A percentile compares a stretch with the other conserved stretches of the same genome.
Conservation (phyloP, 208 protist genomes). For the Trypanosoma cruzi region DNA sequence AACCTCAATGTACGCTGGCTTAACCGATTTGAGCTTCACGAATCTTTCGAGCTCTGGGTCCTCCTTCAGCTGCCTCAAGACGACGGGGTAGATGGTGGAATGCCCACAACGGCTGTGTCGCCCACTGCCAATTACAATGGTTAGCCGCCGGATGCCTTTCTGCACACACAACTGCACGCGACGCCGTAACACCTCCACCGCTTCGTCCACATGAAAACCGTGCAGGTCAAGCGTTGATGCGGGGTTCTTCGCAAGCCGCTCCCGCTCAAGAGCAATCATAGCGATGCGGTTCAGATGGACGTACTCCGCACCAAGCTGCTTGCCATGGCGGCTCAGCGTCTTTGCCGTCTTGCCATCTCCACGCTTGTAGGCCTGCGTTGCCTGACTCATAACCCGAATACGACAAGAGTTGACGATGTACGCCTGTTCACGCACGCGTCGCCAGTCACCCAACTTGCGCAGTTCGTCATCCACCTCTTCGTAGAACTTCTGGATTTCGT, state of each 20-base stretch:
- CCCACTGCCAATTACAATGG: slow-evolving; percentile 63
- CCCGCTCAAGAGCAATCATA: slow-evolving; percentile 80
- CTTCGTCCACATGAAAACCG: slow-evolving; percentile 79
- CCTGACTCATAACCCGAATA: slow-evolving; percentile 54
- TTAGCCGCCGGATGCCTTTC: slow-evolving; percentile 44
- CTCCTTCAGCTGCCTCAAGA: slow-evolving; percentile 39
- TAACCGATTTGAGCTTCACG: slow-evolving; percentile 42
- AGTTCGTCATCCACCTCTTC: slow-evolving; percentile 42
- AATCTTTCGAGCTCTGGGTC: slow-evolving; percentile 36
- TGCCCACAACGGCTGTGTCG: slow-evolving; percentile 63
- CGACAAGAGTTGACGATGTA: slow-evolving; percentile 71
- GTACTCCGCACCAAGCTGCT: slow-evolving; percentile 69
- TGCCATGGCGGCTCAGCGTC: slow-evolving; percentile 55
- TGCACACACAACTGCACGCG: slow-evolving; percentile 59
- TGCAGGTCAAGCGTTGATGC: slow-evolving; percentile 74
- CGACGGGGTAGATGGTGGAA: slow-evolving; percentile 35
- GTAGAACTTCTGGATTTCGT: slow-evolving; percentile 41
- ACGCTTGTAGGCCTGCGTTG: slow-evolving; percentile 55
- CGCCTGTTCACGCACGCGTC: slow-evolving; percentile 63
- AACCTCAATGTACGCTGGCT: slow-evolving; percentile 50
- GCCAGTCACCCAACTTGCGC: slow-evolving; percentile 67
- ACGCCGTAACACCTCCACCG: slow-evolving; percentile 63
- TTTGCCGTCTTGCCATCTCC: slow-evolving; percentile 57
- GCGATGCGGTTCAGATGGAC: slow-evolving; percentile 74
- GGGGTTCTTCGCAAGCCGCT: slow-evolving; percentile 41